Conservation (phyloP, 2,329 filamentous ascomycete genomes). For the Aspergillus proliferans region DNA sequence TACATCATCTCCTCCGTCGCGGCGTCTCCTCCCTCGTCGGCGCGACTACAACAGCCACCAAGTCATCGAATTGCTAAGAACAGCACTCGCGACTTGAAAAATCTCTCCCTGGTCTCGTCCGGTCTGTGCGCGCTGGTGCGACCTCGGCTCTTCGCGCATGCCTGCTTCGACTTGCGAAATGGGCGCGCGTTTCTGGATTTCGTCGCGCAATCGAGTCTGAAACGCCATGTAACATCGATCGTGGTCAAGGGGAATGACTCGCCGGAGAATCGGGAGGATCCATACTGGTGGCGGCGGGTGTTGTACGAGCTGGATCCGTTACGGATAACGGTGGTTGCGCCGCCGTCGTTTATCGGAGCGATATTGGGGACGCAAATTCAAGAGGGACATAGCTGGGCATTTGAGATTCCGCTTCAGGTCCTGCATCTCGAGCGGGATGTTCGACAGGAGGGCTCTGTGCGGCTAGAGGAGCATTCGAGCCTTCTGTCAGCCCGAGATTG, state of each 20-base stretch:
- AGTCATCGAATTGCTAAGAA: conserved; percentile 38
- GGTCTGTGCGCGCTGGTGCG: conserved; percentile 49
- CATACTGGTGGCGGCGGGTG: conserved; percentile 51
- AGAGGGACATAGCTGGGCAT: conserved; percentile 56
- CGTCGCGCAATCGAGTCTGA: conserved; percentile 24
- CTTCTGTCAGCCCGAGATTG: conserved; percentile 59
- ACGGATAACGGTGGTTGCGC: conserved; percentile 53
- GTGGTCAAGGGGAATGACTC: conserved; percentile 40
- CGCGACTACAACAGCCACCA: conserved; percentile 47
- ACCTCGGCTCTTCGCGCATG: conserved; percentile 54
- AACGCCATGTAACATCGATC: conserved; percentile 41
- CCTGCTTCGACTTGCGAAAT: conserved; percentile 34
- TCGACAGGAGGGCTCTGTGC: conserved; percentile 17
- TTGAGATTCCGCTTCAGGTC: conserved; percentile 58
- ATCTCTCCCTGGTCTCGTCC: conserved; percentile 48
- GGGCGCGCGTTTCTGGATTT: conserved; percentile 35
- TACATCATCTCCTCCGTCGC: conserved; percentile 54
- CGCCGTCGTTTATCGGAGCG: conserved; percentile 56
- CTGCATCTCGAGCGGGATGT: conserved; percentile 40
- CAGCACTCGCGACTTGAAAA: conserved; percentile 46
- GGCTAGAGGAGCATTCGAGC: conserved; percentile 16
- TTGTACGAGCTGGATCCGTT: conserved; percentile 50
- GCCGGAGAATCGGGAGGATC: conserved; percentile 31
- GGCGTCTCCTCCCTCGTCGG: conserved; percentile 43
- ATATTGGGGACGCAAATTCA: conserved; percentile 54